These are phyloP conservation scores for Paecilomyces variotii DNA, from an alignment of 2,329 filamentous ascomycete species.

Conservation along the genomic window DNA sequence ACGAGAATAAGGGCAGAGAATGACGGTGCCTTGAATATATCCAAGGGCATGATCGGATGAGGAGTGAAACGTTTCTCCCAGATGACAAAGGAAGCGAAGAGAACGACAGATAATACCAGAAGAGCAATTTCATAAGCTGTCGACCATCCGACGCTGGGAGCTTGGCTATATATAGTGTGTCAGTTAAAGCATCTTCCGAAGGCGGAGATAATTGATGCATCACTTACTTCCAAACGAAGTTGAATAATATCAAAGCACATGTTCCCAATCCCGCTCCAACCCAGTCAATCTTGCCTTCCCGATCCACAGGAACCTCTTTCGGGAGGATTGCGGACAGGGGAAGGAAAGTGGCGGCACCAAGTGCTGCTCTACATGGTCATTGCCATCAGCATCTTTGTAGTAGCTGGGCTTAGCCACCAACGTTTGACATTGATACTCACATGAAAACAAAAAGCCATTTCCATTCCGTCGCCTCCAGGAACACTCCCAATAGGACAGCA, in stretches of 20 bases:
- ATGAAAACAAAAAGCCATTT: conserved; percentile 37
- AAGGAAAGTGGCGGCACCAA: conserved; percentile 15
- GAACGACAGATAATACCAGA: conserved; percentile 28
- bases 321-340: conserved; percentile 18
- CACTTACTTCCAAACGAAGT: conserved; percentile 44
- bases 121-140: conserved; percentile 35
- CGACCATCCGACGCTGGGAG: conserved; percentile 39
- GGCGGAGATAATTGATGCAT: background rate
- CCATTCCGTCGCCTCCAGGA: conserved; percentile 28
- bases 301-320: conserved; percentile 24
- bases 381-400: background rate
- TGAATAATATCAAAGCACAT: conserved; percentile 39
- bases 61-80: conserved; percentile 32
- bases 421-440: conserved; percentile 15
- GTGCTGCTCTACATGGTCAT: background rate
- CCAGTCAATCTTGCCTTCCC: conserved; percentile 34
- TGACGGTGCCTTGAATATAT: conserved; percentile 38
- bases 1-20: conserved; percentile 38
- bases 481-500: conserved; percentile 31
- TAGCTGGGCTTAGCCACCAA: background rate
- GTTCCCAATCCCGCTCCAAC: conserved; percentile 34
- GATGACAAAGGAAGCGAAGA: conserved; percentile 24
- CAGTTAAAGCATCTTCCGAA: background rate
- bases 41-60: conserved; percentile 40
- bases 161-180: conserved; percentile 24